phyloP scores from a whole-genome alignment of 495 filamentous ascomycete species.

The Usnea hakonensis region DNA sequence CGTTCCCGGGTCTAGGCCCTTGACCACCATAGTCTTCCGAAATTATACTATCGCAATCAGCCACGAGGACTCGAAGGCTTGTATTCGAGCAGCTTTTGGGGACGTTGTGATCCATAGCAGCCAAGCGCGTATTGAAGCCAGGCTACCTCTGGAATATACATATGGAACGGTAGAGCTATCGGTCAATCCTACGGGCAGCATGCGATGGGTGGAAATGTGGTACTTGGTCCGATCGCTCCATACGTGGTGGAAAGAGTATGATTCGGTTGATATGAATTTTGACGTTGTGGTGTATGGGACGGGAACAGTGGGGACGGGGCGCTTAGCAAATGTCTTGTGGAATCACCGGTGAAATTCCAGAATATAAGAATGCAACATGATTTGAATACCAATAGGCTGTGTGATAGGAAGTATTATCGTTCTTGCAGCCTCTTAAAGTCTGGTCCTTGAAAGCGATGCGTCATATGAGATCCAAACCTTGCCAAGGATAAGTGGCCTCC shows the following conservation, averaged over 20 bases:
- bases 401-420: too few relatives aligned
- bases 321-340: not conserved
- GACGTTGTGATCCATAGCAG: not conserved
- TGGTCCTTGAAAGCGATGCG: too few relatives aligned
- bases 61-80: not conserved
- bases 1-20: not conserved
- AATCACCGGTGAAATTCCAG: too few relatives aligned
- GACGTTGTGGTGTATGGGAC: not conserved
- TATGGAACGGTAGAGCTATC: not conserved
- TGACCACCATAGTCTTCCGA: not conserved
- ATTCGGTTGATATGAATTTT: not conserved
- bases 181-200: not conserved
- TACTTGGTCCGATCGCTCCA: not conserved
- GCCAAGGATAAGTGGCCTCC: too few relatives aligned
- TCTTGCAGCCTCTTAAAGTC: too few relatives aligned
- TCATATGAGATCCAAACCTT: too few relatives aligned
- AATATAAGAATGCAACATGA: too few relatives aligned
- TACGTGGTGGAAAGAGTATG: not conserved
- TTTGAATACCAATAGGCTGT: too few relatives aligned
- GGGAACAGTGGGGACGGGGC: not conserved
- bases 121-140: too few relatives aligned
- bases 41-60: not conserved
- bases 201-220: not conserved
- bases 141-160: not conserved
- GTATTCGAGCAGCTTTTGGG: not conserved